Evolutionary conservation across 371 early-diverging fungal genomes (phyloP), one percentile per base, ranked within the genome.

Genomic region (Lichtheimia ornata): DNA sequence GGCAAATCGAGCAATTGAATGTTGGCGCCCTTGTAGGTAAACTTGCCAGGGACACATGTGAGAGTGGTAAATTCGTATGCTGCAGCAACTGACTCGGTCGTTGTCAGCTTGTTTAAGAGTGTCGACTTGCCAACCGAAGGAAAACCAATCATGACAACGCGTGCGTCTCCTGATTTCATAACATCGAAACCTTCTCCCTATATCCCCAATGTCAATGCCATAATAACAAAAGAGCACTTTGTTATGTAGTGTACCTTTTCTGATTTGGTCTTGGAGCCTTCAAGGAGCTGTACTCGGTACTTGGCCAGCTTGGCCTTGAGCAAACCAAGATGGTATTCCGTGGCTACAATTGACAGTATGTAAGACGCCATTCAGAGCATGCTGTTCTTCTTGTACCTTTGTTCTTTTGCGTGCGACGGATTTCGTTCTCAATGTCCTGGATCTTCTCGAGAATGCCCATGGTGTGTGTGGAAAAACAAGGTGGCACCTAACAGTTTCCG

Each of bases 71-170:
- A 99, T 77, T 99, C 99, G 68, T 99, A 98, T 44, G 88, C 90
- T 53, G 88, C 92, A 53, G 94, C 97, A 67, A 94, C 96, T 5
- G 97, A 95, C 65, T 94, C 91, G 0, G 97, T 96, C 42, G 94
- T 90, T 15, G 99, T 99, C 28, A 97, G 72, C 75, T 95, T 97
- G 67, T 90, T 91, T 53, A 99, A 84, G 50, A 99, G 79, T 3
- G 99, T 99, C 18, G 95, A 94, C 79, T 99, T 99, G 56, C 99
- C 99, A 18, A 99, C 99, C 13, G 98, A 97, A 12, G 99, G 99
- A 69, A 99, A 99, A 57, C 82, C 99, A 70, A 99, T 96, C 83
- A 99, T 88, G 3, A 95, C 99, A 28, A 99, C 97, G 57, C 99
- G 90, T 5, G 99, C 99, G 73, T 97, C 97, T 12, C 99, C 99